Evolutionary conservation across 495 filamentous ascomycete species (phyloP).

Genomic region (Penicillium psychrofluorescens): DNA sequence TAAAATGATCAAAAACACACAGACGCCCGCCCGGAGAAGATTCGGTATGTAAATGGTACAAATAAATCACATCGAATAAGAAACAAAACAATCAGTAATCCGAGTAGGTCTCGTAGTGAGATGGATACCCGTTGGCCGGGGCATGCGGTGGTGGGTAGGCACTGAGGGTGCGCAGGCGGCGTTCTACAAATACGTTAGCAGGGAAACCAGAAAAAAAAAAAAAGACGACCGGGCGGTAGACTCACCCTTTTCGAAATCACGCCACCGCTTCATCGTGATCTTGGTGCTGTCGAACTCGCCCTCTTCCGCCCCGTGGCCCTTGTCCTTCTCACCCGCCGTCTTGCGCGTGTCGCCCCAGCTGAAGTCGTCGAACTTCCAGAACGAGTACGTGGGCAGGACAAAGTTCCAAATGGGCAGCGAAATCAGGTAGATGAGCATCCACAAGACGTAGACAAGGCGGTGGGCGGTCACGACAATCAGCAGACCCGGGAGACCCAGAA

Average conservation of each 20-base stretch:
- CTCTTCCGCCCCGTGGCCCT: slow-evolving; percentile 75
- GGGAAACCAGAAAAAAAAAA: too few species aligned
- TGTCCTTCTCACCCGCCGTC: slow-evolving; percentile 86
- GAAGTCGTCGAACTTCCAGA: slow-evolving; percentile 99
- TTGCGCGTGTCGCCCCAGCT: slow-evolving; percentile 98
- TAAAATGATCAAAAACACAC: neutral
- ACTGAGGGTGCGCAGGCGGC: slow-evolving; percentile 12
- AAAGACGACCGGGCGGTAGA: neutral
- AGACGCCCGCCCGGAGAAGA: slow-evolving; percentile 1
- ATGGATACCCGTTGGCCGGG: slow-evolving; percentile 10
- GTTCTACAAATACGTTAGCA: slow-evolving; percentile 8
- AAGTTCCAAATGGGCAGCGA: slow-evolving; percentile 98
- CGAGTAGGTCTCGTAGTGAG: slow-evolving; percentile 24
- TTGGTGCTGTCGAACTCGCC: slow-evolving; percentile 96
- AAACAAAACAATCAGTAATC: slow-evolving; percentile 16
- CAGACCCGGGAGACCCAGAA: slow-evolving; percentile 87
- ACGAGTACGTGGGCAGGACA: slow-evolving; percentile 86
- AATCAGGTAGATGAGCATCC: slow-evolving; percentile 94
- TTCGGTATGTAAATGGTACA: slow-evolving; percentile 12
- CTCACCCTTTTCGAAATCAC: slow-evolving; percentile 83
- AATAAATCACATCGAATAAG: slow-evolving; percentile 12
- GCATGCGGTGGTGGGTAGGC: slow-evolving; percentile 12
- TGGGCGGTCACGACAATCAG: slow-evolving; percentile 96
- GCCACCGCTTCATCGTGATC: slow-evolving; percentile 98
- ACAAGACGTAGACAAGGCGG: slow-evolving; percentile 83